Evolutionary conservation across 2,329 filamentous ascomycete genomes (phyloP).

Genomic region (Cercospora sp.): DNA sequence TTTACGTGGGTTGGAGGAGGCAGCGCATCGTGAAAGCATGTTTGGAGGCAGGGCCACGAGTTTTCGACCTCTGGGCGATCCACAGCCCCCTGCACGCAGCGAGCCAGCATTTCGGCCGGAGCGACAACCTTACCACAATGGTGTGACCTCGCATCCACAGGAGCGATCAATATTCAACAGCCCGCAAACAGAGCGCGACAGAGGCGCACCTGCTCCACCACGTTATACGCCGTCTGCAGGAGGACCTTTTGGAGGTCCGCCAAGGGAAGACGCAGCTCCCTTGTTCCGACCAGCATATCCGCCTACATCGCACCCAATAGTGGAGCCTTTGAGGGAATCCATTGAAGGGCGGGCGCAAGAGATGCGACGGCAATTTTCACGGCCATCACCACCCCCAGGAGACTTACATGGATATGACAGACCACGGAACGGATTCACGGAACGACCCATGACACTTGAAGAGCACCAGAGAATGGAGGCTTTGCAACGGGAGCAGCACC

Average conservation of each 20-base stretch:
- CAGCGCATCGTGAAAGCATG: conserved; percentile 29
- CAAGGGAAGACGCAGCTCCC: conserved; percentile 36
- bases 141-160: conserved; percentile 32
- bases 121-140: conserved; percentile 28
- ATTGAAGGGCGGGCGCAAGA: conserved; percentile 34
- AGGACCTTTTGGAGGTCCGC: conserved; percentile 29
- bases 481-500: conserved; percentile 49
- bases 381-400: conserved; percentile 30
- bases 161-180: conserved; percentile 30
- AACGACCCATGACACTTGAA: conserved; percentile 40
- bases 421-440: conserved; percentile 36
- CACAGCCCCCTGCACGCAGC: conserved; percentile 19
- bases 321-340: conserved; percentile 35
- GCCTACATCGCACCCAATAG: conserved; percentile 27
- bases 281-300: conserved; percentile 35
- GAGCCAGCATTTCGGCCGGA: conserved; percentile 30
- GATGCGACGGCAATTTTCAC: conserved; percentile 32
- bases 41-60: conserved; percentile 26
- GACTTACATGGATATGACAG: conserved; percentile 28
- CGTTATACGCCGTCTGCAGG: conserved; percentile 25
- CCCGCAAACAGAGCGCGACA: conserved; percentile 34
- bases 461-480: conserved; percentile 51
- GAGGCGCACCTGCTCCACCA: conserved; percentile 22
- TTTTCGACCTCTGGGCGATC: conserved; percentile 33
- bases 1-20: conserved; percentile 28